These are phyloP conservation scores for Globisporangium radiosum DNA, from an alignment of 352 stramenopile genomes.

Conservation along the genomic window DNA sequence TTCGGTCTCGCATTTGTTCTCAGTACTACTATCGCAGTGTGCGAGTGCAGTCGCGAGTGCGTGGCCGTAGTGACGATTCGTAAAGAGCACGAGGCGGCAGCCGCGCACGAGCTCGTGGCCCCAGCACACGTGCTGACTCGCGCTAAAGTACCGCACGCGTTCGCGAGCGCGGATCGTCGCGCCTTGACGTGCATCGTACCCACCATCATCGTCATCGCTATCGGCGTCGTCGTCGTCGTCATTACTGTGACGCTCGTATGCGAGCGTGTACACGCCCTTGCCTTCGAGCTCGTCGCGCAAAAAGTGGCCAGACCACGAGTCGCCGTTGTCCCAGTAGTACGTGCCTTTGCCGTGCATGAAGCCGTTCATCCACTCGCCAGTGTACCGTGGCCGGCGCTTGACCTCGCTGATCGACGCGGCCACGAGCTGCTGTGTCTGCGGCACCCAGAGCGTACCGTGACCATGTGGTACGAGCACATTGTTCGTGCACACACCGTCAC, in stretches of 20 bases:
- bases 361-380: slow-evolving; percentile 46
- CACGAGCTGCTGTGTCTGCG: slow-evolving; percentile 20
- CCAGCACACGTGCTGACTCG: slow-evolving; percentile 62
- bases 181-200: not conserved
- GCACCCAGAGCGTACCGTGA: slow-evolving; percentile 51
- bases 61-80: slow-evolving; percentile 32
- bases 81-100: slow-evolving; percentile 38
- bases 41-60: slow-evolving; percentile 28
- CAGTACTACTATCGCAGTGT: slow-evolving; percentile 21
- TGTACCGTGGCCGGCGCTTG: slow-evolving; percentile 40
- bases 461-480: slow-evolving; percentile 45
- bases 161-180: not conserved
- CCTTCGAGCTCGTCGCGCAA: slow-evolving; percentile 57
- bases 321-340: slow-evolving; percentile 50
- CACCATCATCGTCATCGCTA: not conserved
- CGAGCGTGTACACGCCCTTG: slow-evolving; percentile 40
- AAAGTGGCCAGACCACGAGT: slow-evolving; percentile 53
- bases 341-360: slow-evolving; percentile 52
- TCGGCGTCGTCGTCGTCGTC: slow-evolving; percentile 13
- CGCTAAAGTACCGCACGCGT: slow-evolving; percentile 49
- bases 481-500: slow-evolving; percentile 35
- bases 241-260: slow-evolving; percentile 5
- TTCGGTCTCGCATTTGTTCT: slow-evolving; percentile 42
- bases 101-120: slow-evolving; percentile 48
- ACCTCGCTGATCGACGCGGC: slow-evolving; percentile 25